Conservation (phyloP, 2,329 filamentous ascomycete species). For the Colletotrichum falcatum region DNA sequence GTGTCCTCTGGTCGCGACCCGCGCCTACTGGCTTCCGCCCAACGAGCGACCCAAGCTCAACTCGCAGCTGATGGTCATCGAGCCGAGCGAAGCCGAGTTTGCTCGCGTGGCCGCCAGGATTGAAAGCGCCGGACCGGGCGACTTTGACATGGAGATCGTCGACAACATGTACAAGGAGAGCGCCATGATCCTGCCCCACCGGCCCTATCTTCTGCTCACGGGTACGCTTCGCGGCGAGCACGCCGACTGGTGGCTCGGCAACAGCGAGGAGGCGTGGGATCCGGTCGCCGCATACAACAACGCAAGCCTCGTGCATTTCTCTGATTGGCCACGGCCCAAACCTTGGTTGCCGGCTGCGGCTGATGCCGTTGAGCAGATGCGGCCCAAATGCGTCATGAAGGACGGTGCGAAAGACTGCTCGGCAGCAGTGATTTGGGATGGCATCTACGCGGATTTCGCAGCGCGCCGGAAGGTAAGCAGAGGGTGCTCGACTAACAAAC, state of each 20-base stretch:
- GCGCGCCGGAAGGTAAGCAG: slow-evolving; percentile 27
- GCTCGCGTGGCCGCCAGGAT: slow-evolving; percentile 47
- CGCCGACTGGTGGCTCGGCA: slow-evolving; percentile 56
- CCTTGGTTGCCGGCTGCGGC: slow-evolving; percentile 38
- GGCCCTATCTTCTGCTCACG: slow-evolving; percentile 70
- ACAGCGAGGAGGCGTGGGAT: slow-evolving; percentile 65
- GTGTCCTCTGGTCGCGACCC: slow-evolving; percentile 72
- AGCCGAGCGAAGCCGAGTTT: slow-evolving; percentile 68
- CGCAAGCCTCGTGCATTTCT: slow-evolving; percentile 66
- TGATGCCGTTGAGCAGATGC: slow-evolving; percentile 20
- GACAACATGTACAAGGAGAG: slow-evolving; percentile 70
- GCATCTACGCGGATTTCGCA: slow-evolving; percentile 40
- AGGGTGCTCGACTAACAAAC: no score
- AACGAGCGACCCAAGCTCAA: slow-evolving; percentile 65
- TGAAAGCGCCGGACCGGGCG: slow-evolving; percentile 41
- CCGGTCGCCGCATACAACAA: slow-evolving; percentile 63
- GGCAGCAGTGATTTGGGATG: slow-evolving; percentile 32
- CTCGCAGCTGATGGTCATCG: slow-evolving; percentile 71
- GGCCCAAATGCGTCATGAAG: slow-evolving; percentile 25
- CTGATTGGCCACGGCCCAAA: slow-evolving; percentile 43
- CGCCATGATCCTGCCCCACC: slow-evolving; percentile 72
- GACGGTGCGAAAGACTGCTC: slow-evolving; percentile 32
- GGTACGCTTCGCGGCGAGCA: slow-evolving; percentile 70
- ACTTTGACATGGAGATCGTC: slow-evolving; percentile 77
- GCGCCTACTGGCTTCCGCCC: slow-evolving; percentile 77